A percentile compares a stretch with the other conserved stretches of the same genome.
Conservation (phyloP, 1,284 basidiomycete species). For the Rhizoctonia solani region DNA sequence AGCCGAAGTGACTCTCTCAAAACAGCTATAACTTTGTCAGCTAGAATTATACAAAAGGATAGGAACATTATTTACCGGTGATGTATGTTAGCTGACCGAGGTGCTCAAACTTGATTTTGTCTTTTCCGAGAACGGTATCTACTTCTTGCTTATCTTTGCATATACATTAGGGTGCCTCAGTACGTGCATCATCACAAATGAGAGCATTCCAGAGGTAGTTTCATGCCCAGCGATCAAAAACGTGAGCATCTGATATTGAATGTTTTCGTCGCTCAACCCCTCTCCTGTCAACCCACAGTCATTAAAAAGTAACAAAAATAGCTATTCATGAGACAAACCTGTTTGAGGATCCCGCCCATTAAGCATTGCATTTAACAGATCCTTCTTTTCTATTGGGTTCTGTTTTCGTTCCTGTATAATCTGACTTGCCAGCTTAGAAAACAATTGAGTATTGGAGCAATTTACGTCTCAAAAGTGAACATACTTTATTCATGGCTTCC, state of each 20-base stretch:
- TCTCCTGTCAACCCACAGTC: conserved; percentile 26
- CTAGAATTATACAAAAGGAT: background rate
- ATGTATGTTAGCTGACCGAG: conserved; percentile 43
- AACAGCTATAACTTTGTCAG: conserved; percentile 30
- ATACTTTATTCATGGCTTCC: conserved; percentile 37
- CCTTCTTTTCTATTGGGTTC: conserved; percentile 39
- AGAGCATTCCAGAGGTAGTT: conserved; percentile 41
- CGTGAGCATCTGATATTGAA: conserved; percentile 41
- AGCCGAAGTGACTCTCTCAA: conserved; percentile 44
- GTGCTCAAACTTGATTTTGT: conserved; percentile 38
- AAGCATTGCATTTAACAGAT: conserved; percentile 44
- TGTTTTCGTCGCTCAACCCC: conserved; percentile 41
- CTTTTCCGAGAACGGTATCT: conserved; percentile 41
- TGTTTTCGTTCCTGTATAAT: conserved; percentile 34
- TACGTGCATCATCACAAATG: conserved; percentile 40
- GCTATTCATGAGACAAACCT: conserved; percentile 29
- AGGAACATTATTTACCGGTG: conserved; percentile 34
- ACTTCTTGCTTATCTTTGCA: conserved; percentile 43
- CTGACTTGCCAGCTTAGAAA: background rate
- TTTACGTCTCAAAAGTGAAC: conserved; percentile 4
- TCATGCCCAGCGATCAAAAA: conserved; percentile 46
- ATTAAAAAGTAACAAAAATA: background rate
- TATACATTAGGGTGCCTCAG: conserved; percentile 41
- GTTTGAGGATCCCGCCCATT: conserved; percentile 43
- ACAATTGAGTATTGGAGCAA: conserved; percentile 27